phyloP scores from a whole-genome alignment of 169 alveolate species.

The Cryptosporidium parvum region DNA sequence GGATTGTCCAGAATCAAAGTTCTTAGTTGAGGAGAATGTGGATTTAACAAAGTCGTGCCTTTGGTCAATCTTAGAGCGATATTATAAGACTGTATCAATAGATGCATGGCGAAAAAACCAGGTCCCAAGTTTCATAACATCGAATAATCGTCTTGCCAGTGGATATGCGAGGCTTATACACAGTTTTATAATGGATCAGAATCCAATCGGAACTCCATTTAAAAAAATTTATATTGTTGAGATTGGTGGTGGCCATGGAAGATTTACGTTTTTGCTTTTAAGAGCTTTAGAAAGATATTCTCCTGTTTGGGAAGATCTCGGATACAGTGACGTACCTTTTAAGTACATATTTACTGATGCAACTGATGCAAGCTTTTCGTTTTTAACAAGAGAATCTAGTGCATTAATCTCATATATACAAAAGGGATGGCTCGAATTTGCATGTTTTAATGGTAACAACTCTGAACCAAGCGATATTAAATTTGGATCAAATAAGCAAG shows the following conservation, averaged over 20 bases:
- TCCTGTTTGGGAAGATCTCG: conserved; percentile 81
- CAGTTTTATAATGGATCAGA: conserved; percentile 84
- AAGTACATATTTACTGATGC: conserved; percentile 86
- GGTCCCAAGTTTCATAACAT: conserved; percentile 87
- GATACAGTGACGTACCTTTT: conserved; percentile 84
- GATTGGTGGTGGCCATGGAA: conserved; percentile 88
- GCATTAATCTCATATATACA: conserved; percentile 76
- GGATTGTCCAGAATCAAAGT: conserved; percentile 83
- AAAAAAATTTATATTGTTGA: conserved; percentile 81
- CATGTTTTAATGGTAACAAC: conserved; percentile 84
- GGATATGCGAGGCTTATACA: conserved; percentile 85
- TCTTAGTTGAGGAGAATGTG: conserved; percentile 80
- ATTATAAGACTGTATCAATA: conserved; percentile 83
- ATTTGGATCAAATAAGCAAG: conserved; percentile 77
- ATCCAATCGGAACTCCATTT: conserved; percentile 76
- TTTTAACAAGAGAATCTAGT: conserved; percentile 81
- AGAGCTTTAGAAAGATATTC: conserved; percentile 83
- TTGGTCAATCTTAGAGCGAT: conserved; percentile 84
- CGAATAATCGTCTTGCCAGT: conserved; percentile 85
- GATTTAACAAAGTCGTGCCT: conserved; percentile 83
- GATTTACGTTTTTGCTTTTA: conserved; percentile 83
- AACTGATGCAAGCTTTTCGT: conserved; percentile 81
- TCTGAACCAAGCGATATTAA: conserved; percentile 77
- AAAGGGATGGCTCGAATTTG: conserved; percentile 85
- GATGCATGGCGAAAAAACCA: conserved; percentile 87